phyloP scores from a whole-genome alignment of 2,329 filamentous ascomycete genomes.

The Zymoseptoria passerinii region DNA sequence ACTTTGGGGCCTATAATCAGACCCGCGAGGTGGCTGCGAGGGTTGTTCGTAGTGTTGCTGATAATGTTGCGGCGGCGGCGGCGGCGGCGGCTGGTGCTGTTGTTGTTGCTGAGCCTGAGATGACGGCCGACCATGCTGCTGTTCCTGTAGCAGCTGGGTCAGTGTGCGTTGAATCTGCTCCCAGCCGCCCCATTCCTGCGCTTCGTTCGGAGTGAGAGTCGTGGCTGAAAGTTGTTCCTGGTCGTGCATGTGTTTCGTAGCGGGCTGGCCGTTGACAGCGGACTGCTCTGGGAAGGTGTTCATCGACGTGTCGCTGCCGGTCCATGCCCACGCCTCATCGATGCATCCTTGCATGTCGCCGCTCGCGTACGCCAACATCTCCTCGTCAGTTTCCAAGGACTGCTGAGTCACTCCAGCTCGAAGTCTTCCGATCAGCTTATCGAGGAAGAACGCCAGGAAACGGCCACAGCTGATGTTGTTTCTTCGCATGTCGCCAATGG shows the following conservation, averaged over 20 bases:
- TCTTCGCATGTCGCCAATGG: slow-evolving; percentile 62
- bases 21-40: slow-evolving; percentile 10
- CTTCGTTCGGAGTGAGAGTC: slow-evolving; percentile 21
- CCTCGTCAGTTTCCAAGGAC: slow-evolving; percentile 62
- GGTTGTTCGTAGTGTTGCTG: slow-evolving; percentile 13
- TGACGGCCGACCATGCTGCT: slow-evolving; percentile 25
- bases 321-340: slow-evolving; percentile 78
- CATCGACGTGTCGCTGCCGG: slow-evolving; percentile 37
- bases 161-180: slow-evolving; percentile 59
- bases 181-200: slow-evolving; percentile 72
- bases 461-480: slow-evolving; percentile 72
- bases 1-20: slow-evolving; percentile 7
- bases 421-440: slow-evolving; percentile 52
- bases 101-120: slow-evolving; percentile 7
- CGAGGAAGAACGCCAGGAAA: slow-evolving; percentile 73
- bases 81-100: slow-evolving; percentile 7
- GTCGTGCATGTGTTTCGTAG: slow-evolving; percentile 10
- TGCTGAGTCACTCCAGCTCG: slow-evolving; percentile 35
- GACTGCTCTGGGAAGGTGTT: slow-evolving; percentile 12
- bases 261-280: slow-evolving; percentile 11
- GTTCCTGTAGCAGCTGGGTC: slow-evolving; percentile 45
- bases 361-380: slow-evolving; percentile 77
- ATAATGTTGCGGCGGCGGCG: slow-evolving; percentile 6
- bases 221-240: slow-evolving; percentile 18
- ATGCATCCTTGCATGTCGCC: slow-evolving; percentile 76